These are phyloP conservation scores for Kodamaea sagamina DNA, from an alignment of 805 yeast species.

Conservation along the genomic window DNA sequence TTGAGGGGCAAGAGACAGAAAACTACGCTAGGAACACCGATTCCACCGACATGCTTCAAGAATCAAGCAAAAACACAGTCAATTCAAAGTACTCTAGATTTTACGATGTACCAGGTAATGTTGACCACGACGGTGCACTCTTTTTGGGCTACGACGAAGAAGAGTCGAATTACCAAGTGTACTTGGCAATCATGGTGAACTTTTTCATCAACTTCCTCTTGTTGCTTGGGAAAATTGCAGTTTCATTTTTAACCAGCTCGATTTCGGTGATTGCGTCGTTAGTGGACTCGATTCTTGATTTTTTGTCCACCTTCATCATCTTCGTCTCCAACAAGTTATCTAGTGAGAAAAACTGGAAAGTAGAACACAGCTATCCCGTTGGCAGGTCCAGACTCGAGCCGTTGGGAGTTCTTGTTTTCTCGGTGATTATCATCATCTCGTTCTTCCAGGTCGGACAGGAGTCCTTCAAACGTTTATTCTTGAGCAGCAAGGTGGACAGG, in stretches of 20 bases:
- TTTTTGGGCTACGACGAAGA: conserved; percentile 52
- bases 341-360: conserved; percentile 46
- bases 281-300: conserved; percentile 71
- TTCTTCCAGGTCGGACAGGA: conserved; percentile 73
- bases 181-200: conserved; percentile 63
- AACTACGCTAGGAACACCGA: background rate
- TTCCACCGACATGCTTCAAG: conserved; percentile 8
- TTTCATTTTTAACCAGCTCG: conserved; percentile 65
- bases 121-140: conserved; percentile 59
- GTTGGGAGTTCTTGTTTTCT: conserved; percentile 72
- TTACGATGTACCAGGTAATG: conserved; percentile 59
- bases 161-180: conserved; percentile 45
- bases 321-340: conserved; percentile 58
- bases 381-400: conserved; percentile 78
- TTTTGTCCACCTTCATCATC: conserved; percentile 72
- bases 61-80: conserved; percentile 7
- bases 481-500: conserved; percentile 30
- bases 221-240: conserved; percentile 59
- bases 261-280: conserved; percentile 77
- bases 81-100: conserved; percentile 29
- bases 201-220: conserved; percentile 60
- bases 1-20: conserved; percentile 17
- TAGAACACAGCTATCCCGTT: conserved; percentile 57
- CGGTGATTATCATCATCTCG: conserved; percentile 68
- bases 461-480: conserved; percentile 51